Base-by-base conservation (phyloP, 2,329 filamentous ascomycete genomes). In the Dothideomycetidae sp. region DNA sequence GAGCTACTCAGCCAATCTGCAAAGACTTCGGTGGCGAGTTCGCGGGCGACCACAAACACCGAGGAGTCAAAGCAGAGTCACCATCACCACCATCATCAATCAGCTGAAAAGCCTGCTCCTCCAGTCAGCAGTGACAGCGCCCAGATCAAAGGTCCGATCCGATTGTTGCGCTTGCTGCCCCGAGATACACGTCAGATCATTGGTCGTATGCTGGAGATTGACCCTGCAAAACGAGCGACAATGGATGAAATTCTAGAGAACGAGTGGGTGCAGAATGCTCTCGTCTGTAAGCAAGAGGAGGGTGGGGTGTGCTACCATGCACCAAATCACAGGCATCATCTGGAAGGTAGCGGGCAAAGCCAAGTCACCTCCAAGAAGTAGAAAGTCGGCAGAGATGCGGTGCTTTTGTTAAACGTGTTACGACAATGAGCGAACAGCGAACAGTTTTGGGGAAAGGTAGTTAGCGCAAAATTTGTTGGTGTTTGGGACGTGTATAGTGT, bases 151-250 rank as follows among this genome's bases (percentile, higher is more conserved):
- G 90, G 90, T 0, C 90, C 90, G 2, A 93, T 88, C 81, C 73
- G 90, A 32, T 71, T 98, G 30, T 64, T 98, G 18, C 75, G 90
- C 29, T 66, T 96, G 23, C 66, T 98, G 7, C 90, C 90, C 1
- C 71, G 88, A 42, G 90, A 96, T 59, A 92, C 80, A 46, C 70
- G 90, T 36, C 78, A 88, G 53, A 85, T 98, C 44, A 80, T 98
- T 39, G 78, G 83, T 31, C 72, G 81, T 40, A 98, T 98, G 90
- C 71, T 98, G 23, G 84, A 90, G 51, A 69, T 94, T 35, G 75
- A 93, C 50, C 84, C 86, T 0, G 79, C 74, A 53, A 78, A 80
- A 46, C 74, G 90, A 40, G 88, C 85, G 2, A 82, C 73, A 2
- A 79, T 98, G 65, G 69, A 78, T 15, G 85, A 98, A 51, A 81